Evolutionary conservation across 495 filamentous ascomycete species (phyloP), one percentile per base, ranked within the genome.

Genomic region (Aspergillus leporis): DNA sequence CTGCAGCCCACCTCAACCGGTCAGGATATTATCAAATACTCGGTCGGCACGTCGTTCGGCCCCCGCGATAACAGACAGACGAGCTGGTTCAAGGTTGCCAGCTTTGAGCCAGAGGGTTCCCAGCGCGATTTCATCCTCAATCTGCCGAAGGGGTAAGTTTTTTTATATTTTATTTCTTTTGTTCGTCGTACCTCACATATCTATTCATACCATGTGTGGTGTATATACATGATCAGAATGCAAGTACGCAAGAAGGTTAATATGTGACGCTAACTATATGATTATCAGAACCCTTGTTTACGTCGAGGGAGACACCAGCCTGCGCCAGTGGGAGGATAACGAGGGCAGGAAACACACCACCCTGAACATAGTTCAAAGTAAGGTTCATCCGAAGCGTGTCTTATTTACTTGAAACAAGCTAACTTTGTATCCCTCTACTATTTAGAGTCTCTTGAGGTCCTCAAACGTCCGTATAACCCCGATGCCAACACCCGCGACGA

Each of bases 111-210:
- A 19, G 85, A 86, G 31, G 83, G 80, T 13, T 21, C 74, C 21
- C 75, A 82, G 68, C 85, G 86, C 64, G 87, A 93, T 54, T 85
- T 78, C 68, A 61, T 92, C 38, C 66, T 86, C 54, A 70, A 74
- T 56, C 72, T 95, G 73, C 82, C 79, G 31, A 96, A 94, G 78
- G 92, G 92, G 91, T 95, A 78, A 71, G 89, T 83, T 34, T 34
- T 13, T 49, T 7, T 55, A 2, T 34, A 12, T 18, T 19, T 19
- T 10, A 3, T 36, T 36, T 36, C 32, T 32, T 9, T 32, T 13
- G 7, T 38, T 38, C 6, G 9, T 38, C 38, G 16, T 41, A 14
- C 38, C 6, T 2, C 14, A 18, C 38, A 41, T 56, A 32, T 56
- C 38, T 46, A 50, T 57, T 18, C 13, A 38, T 50, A 25, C 31